Evolutionary conservation across 306 rosid species (phyloP).

Genomic region (Begonia fuchsioides): DNA sequence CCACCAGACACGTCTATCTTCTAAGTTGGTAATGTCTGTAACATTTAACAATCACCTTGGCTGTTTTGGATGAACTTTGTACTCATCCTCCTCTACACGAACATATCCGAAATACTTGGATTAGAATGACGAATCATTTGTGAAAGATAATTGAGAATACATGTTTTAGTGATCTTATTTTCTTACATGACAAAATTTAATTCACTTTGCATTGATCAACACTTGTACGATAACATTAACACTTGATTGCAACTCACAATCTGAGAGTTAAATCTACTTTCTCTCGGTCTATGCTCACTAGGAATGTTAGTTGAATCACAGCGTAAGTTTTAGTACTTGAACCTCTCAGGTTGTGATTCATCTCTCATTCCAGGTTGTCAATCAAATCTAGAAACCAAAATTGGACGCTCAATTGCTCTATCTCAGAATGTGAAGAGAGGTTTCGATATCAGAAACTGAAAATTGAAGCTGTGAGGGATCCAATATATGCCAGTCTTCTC

Average conservation of each 20-base stretch:
- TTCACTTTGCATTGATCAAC: too few species aligned
- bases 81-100: conserved; percentile 1
- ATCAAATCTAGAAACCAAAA: not conserved
- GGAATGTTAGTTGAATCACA: conserved; percentile 20
- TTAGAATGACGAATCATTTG: too few species aligned
- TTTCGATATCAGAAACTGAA: conserved; percentile 60
- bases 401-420: not conserved
- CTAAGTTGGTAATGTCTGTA: conserved; percentile 16
- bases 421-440: conserved; percentile 51
- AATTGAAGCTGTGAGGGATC: conserved; percentile 64
- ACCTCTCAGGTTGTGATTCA: conserved; percentile 15
- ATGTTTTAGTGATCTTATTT: too few species aligned
- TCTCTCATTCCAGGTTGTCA: conserved; percentile 18
- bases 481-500: conserved; percentile 49
- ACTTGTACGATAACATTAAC: not conserved
- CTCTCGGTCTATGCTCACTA: not conserved
- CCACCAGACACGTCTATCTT: conserved; percentile 74
- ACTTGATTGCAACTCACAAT: too few species aligned
- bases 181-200: too few species aligned
- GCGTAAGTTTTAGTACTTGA: not conserved
- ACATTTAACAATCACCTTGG: not conserved
- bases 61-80: not conserved
- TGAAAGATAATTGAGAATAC: too few species aligned
- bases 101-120: too few species aligned
- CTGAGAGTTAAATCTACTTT: too few species aligned